These are phyloP conservation scores for Exserohilum turcica DNA, from an alignment of 2,329 filamentous ascomycete genomes.

Conservation along the genomic window DNA sequence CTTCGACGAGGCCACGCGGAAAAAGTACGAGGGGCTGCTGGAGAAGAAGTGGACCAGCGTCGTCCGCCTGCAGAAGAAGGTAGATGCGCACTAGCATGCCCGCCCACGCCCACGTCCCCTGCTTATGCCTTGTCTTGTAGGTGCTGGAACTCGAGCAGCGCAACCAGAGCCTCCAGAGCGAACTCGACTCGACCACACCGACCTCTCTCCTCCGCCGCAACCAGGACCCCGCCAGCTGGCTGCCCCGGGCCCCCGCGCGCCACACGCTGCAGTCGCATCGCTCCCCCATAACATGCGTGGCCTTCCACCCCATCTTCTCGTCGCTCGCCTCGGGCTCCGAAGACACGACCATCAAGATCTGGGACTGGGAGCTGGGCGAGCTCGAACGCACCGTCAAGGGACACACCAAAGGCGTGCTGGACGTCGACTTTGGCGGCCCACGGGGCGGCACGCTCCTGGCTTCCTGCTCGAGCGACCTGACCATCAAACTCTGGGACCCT, in stretches of 20 bases:
- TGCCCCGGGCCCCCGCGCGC: conserved; percentile 79
- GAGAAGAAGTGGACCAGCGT: conserved; percentile 99
- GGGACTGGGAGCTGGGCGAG: conserved; percentile 95
- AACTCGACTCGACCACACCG: conserved; percentile 82
- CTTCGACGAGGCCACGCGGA: conserved; percentile 80
- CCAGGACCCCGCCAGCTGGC: conserved; percentile 83
- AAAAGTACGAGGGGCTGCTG: conserved; percentile 91
- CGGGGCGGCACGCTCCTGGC: conserved; percentile 78
- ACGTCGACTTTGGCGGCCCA: conserved; percentile 89
- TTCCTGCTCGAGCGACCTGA: conserved; percentile 85
- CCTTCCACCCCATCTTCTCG: conserved; percentile 91
- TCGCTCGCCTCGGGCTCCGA: conserved; percentile 89
- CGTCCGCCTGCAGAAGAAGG: conserved; percentile 94
- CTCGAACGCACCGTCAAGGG: conserved; percentile 89
- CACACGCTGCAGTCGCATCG: conserved; percentile 85
- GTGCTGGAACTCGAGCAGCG: conserved; percentile 91
- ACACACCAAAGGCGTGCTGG: conserved; percentile 85
- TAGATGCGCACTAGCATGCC: conserved; percentile 39
- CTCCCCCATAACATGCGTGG: conserved; percentile 80
- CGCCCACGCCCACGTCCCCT: neutral
- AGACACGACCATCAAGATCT: conserved; percentile 93
- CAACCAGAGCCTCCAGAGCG: conserved; percentile 73
- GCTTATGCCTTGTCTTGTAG: conserved; percentile 56
- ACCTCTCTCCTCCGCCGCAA: conserved; percentile 78
- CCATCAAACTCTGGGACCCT: conserved; percentile 95